phyloP scores from a whole-genome alignment of 139 green algal genomes.

The Volvox africanus region DNA sequence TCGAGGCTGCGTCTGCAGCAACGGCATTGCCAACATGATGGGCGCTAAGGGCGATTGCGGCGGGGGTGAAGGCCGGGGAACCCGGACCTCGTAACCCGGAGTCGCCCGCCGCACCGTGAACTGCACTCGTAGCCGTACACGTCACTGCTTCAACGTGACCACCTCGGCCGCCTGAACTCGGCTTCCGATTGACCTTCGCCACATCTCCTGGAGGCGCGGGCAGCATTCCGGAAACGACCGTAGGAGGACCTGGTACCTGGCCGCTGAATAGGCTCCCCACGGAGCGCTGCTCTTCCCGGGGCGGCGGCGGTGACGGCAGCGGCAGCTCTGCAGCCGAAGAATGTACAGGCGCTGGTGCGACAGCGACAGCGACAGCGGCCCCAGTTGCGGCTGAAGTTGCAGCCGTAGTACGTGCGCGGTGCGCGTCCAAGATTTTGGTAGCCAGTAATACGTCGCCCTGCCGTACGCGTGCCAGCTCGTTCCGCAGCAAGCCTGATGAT shows the following conservation, averaged over 20 bases:
- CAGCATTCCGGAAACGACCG: too few species aligned
- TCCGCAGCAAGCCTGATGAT: neutral
- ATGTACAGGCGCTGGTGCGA: neutral
- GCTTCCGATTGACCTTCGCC: too few species aligned
- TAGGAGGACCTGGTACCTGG: neutral
- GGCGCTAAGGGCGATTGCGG: too few species aligned
- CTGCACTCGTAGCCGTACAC: too few species aligned
- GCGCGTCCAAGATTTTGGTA: neutral
- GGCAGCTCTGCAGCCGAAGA: neutral
- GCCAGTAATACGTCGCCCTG: conserved; percentile 8
- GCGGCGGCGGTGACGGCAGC: neutral
- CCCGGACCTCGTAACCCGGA: too few species aligned
- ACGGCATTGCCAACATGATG: too few species aligned
- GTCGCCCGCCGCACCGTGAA: too few species aligned
- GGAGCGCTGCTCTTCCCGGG: neutral
- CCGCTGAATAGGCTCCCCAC: neutral
- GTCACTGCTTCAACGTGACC: too few species aligned
- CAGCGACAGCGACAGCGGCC: neutral
- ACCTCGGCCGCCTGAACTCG: too few species aligned
- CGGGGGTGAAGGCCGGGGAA: too few species aligned
- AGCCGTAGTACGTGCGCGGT: neutral
- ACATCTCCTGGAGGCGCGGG: too few species aligned
- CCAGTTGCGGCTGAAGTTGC: neutral
- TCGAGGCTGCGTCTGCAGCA: too few species aligned
- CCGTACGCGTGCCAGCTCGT: conserved; percentile 18